Evolutionary conservation across 768 basidiomycete species (phyloP), one percentile per base, ranked within the genome.

Genomic region (Lentinus brumalis): DNA sequence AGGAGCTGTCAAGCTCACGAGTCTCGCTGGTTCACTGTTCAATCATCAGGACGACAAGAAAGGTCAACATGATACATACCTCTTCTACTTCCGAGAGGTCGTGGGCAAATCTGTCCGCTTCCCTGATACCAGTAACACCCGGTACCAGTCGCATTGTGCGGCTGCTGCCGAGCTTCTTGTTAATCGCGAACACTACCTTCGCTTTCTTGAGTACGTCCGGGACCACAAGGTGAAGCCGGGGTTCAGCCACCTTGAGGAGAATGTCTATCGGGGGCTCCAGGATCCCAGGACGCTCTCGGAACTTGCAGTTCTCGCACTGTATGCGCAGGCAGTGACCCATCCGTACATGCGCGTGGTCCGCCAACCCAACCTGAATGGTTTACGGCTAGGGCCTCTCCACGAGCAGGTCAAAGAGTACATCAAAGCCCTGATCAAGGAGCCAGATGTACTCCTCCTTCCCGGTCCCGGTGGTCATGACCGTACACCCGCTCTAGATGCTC

Each of bases 111-210:
- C 1, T 26, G n/a, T 72, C 4, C 38, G 52, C 47, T 79, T 71
- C 52, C 76, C 77, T 0, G 74, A 77, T 50, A 74, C 73, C 0
- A 75, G 72, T 61, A 78, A 77, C 57, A 78, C 68, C 0, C 71
- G 71, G 0, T 79, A 69, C 57, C 69, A 74, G 30, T 73, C 70
- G 0, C 69, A 78, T 59, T 63, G 72, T 29, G 66, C 72, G 4
- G 76, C 74, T 0, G 66, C 73, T 0, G 50, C 63, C 0, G 68
- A 57, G 9, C 58, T 77, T 9, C 51, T 78, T 18, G 46, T 69
- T 0, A 46, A 76, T 55, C 72, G 65, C 1, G 30, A 60, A 0
- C 39, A 59, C 0, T 72, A 66, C 59, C 56, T 72, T 18, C 26
- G 60, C 1, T 77, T 76, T 64, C 64, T 80, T 8, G 56, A 61